Evolutionary conservation across 192 early-diverging fungal species (phyloP).

Genomic region (Coemansia nantahalensis): DNA sequence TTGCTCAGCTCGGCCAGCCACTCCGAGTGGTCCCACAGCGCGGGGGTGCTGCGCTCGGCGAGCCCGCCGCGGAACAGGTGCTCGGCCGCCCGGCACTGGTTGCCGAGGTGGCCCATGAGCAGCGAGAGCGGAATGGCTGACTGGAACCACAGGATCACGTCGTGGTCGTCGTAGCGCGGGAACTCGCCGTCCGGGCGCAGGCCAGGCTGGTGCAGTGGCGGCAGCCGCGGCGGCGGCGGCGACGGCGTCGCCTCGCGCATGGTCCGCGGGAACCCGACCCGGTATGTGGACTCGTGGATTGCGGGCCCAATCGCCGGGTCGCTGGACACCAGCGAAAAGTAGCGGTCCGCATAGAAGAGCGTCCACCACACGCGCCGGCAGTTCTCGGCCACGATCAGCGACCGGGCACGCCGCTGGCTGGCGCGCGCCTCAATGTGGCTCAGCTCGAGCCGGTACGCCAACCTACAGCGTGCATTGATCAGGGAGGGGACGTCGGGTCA

Average conservation of each 20-base stretch:
- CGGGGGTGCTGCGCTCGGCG: conserved; percentile 37
- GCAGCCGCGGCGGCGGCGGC: conserved; percentile 13
- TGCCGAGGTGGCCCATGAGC: conserved; percentile 47
- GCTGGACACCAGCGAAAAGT: conserved; percentile 47
- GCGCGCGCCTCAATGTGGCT: conserved; percentile 52
- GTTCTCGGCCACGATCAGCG: conserved; percentile 54
- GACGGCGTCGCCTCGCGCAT: conserved; percentile 53
- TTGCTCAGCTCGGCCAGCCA: conserved; percentile 45
- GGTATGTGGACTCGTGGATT: conserved; percentile 48
- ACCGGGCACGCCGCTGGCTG: conserved; percentile 48
- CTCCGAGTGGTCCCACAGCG: conserved; percentile 43
- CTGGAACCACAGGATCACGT: conserved; percentile 54
- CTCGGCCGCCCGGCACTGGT: conserved; percentile 48
- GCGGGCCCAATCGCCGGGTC: conserved; percentile 43
- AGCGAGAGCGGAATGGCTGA: conserved; percentile 52
- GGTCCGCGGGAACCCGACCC: conserved; percentile 46
- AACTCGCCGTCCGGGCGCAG: conserved; percentile 24
- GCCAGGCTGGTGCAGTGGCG: neutral
- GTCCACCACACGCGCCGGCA: conserved; percentile 55
- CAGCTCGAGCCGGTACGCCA: conserved; percentile 51
- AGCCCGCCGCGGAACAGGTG: conserved; percentile 47
- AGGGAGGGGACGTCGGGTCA: neutral
- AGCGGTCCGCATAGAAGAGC: conserved; percentile 50
- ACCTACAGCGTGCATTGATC: conserved; percentile 8
- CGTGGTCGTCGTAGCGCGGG: conserved; percentile 52